A percentile compares a stretch with the other conserved stretches of the same genome.
phyloP scores from a whole-genome alignment of 352 stramenopile species.

The Pythium folliculosum region DNA sequence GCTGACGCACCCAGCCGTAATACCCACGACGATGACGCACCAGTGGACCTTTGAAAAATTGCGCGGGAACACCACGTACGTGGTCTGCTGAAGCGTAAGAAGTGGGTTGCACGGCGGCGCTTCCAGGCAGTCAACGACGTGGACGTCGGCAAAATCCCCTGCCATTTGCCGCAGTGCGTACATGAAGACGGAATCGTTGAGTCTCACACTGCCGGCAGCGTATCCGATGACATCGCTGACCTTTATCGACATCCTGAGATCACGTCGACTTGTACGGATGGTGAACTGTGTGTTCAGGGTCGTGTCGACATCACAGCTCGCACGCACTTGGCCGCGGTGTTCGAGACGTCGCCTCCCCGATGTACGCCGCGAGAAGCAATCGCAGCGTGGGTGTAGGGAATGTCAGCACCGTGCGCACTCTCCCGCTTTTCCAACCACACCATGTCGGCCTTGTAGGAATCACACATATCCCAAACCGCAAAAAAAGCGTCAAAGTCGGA shows the following conservation, averaged over 20 bases:
- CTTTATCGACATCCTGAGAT: not conserved
- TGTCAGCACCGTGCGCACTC: not conserved
- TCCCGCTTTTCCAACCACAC: not conserved
- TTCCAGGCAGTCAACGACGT: not conserved
- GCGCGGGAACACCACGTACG: not conserved
- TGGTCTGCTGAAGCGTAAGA: not conserved
- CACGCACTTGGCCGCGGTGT: not conserved
- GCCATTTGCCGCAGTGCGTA: not conserved
- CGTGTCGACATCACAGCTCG: not conserved
- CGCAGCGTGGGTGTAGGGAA: not conserved
- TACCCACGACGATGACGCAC: not conserved
- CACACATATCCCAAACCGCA: not conserved
- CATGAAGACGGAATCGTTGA: not conserved
- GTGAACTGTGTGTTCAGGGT: not conserved
- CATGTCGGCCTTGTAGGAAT: not conserved
- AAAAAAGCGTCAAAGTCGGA: not conserved
- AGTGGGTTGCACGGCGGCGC: not conserved
- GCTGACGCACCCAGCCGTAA: not conserved
- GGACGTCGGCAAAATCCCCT: not conserved
- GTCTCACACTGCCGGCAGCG: not conserved
- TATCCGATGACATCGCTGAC: not conserved
- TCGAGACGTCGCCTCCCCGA: too few relatives aligned
- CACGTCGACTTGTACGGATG: not conserved
- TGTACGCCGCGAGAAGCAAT: too few relatives aligned
- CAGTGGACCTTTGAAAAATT: not conserved